Base-by-base conservation (phyloP, 2,329 filamentous ascomycete species). In the Xylaria sp. region DNA sequence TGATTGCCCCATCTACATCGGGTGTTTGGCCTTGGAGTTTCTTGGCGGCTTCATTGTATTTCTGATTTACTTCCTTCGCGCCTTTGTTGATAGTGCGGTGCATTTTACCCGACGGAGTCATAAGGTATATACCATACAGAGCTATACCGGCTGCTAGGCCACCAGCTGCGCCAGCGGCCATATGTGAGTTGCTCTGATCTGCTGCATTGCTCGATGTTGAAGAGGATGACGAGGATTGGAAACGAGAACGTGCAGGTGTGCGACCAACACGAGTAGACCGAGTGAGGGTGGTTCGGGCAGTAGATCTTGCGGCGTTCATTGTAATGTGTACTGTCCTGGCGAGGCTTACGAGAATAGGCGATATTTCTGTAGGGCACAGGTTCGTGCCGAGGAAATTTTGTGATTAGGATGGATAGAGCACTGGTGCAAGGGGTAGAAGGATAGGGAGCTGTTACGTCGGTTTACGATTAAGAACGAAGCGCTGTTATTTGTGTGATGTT, bases 1-100 rank as follows among this genome's bases (percentile, higher is more conserved):
- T 76, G 38, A 91, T 78, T 1, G 89, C 88, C 74, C 90, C 83
- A 64, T 90, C 88, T 13, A 88, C 82, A 62, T 86, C 83, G 0
- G 90, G 90, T 0, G 88, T 85, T 46, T 82, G 81, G 57, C 87
- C 76, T 66, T 88, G 83, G 5, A 90, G 78, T 71, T 86, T 86
- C 66, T 86, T 78, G 33, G 84, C 83, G 1, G 87, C 83, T 7
- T 81, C 79, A 38, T 87, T 77, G 74, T 89, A 85, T 71, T 89
- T 86, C 55, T 80, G 76, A 72, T 87, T 83, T 2, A 87, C 85
- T 54, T 87, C 81, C 54, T 82, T 80, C 9, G 77, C 77, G 1
- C 77, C 76, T 67, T 80, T 80, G 73, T 83, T 82, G 67, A 83
- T 71, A 48, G 76, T 77, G 65, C 77, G 66, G 29, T 76, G 67